Evolutionary conservation across 345 rosid species (phyloP).

Genomic region (Streptanthus diversifolius): DNA sequence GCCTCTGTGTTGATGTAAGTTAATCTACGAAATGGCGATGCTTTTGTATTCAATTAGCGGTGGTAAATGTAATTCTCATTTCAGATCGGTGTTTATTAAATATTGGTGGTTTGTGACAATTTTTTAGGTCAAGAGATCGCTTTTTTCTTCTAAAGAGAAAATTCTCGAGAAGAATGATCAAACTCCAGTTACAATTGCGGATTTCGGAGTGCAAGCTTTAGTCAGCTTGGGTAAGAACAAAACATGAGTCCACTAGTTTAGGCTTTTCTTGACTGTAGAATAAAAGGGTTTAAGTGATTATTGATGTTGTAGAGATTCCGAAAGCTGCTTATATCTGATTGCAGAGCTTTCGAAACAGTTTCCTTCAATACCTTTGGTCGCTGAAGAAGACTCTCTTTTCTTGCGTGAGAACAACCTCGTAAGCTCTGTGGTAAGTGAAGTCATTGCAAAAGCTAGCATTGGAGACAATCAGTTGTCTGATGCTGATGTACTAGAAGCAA

Average conservation of each 20-base stretch:
- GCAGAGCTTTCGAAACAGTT: slow-evolving; percentile 66
- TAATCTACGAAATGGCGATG: too few species aligned
- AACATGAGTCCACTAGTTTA: neutral
- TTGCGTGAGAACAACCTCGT: slow-evolving; percentile 62
- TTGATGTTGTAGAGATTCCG: neutral
- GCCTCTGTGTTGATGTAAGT: slow-evolving; percentile 68
- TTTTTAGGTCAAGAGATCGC: slow-evolving; percentile 27
- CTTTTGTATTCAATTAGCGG: neutral
- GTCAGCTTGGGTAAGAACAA: slow-evolving; percentile 57
- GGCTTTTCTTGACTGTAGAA: neutral
- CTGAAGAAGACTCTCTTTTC: slow-evolving; percentile 85
- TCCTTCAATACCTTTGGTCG: slow-evolving; percentile 88
- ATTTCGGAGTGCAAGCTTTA: slow-evolving; percentile 91
- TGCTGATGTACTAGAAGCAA: slow-evolving; percentile 67
- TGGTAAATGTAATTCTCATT: neutral
- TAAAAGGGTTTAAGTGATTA: neutral
- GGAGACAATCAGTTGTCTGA: slow-evolving; percentile 45
- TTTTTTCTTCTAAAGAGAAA: slow-evolving; percentile 45
- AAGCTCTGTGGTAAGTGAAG: slow-evolving; percentile 58
- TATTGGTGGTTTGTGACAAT: neutral
- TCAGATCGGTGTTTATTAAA: slow-evolving; percentile 10
- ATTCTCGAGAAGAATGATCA: slow-evolving; percentile 72
- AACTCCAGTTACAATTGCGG: slow-evolving; percentile 85
- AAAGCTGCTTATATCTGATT: neutral
- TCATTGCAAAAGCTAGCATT: slow-evolving; percentile 42